Conservation (phyloP, 163 green algal genomes). For the Chloroidium sp. region DNA sequence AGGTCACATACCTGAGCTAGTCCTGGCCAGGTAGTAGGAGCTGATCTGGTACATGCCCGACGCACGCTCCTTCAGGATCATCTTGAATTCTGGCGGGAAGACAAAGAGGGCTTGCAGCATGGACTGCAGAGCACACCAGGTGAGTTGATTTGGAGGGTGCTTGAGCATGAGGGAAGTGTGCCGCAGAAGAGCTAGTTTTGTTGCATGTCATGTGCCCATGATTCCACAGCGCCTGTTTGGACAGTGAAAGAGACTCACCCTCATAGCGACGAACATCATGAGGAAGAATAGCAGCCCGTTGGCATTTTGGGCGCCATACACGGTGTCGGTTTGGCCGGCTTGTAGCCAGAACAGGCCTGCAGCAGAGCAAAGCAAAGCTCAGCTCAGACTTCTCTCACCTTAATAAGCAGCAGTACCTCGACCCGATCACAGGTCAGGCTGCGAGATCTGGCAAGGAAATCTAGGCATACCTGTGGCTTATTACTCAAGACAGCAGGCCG, state of each 20-base stretch:
- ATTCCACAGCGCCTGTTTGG: too few relatives aligned
- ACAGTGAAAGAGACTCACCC: background rate
- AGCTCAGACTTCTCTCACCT: too few relatives aligned
- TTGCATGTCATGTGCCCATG: too few relatives aligned
- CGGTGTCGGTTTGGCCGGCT: conserved; percentile 22
- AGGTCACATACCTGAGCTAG: too few relatives aligned
- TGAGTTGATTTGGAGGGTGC: too few relatives aligned
- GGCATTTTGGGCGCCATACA: conserved; percentile 35
- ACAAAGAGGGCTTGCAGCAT: conserved; percentile 58
- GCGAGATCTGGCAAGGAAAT: too few relatives aligned
- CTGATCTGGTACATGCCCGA: conserved; percentile 73
- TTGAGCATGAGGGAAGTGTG: too few relatives aligned
- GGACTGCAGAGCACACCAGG: background rate
- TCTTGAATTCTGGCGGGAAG: conserved; percentile 75
- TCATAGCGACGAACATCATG: conserved; percentile 15
- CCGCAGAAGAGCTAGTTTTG: too few relatives aligned
- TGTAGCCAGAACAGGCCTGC: conserved; percentile 46
- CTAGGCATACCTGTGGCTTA: too few relatives aligned
- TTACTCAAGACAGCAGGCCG: too few relatives aligned
- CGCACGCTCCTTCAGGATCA: conserved; percentile 46
- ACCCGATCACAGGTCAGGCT: too few relatives aligned
- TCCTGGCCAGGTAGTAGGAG: conserved; percentile 73
- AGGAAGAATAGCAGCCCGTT: conserved; percentile 80
- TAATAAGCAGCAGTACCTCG: too few relatives aligned
- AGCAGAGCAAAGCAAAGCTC: background rate